Percentiles rank a stretch among this genome's conserved stretches.
Conservation (phyloP, 345 rosid genomes). For the Limnanthes douglasii region DNA sequence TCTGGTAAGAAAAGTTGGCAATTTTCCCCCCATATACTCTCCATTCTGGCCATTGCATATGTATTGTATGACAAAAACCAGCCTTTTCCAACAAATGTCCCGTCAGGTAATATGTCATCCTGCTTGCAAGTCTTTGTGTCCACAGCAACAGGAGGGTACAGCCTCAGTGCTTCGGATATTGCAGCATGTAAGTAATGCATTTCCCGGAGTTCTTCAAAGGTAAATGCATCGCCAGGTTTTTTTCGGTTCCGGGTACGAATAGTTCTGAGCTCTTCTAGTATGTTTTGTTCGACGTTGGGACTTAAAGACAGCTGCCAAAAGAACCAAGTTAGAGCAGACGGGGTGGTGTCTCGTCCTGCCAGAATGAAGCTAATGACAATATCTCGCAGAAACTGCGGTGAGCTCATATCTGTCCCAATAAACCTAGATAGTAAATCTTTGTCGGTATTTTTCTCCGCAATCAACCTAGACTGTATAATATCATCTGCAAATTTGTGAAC, state of each 20-base stretch:
- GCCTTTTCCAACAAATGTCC: slow-evolving; percentile 33
- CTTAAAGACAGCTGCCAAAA: slow-evolving; percentile 35
- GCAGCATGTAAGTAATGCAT: slow-evolving; percentile 58
- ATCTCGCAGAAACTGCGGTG: slow-evolving; percentile 31
- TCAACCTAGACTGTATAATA: slow-evolving; percentile 30
- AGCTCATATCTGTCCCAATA: slow-evolving; percentile 20
- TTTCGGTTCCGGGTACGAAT: slow-evolving; percentile 7
- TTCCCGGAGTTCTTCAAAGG: slow-evolving; percentile 41
- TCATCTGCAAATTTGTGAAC: slow-evolving; percentile 36
- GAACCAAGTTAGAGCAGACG: slow-evolving; percentile 76
- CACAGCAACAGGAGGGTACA: slow-evolving; percentile 66
- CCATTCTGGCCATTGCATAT: slow-evolving; percentile 64
- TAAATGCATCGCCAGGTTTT: slow-evolving; percentile 11
- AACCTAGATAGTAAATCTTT: slow-evolving; percentile 43
- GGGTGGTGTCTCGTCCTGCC: slow-evolving; percentile 61
- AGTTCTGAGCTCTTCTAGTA: slow-evolving; percentile 24
- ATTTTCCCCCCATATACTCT: slow-evolving; percentile 50
- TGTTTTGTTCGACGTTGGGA: slow-evolving; percentile 21
- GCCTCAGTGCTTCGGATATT: slow-evolving; percentile 43
- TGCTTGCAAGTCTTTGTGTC: slow-evolving; percentile 25
- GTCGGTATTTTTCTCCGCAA: slow-evolving; percentile 17
- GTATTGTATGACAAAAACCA: slow-evolving; percentile 55
- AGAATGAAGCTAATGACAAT: slow-evolving; percentile 47
- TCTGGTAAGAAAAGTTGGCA: slow-evolving; percentile 47
- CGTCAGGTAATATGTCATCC: slow-evolving; percentile 56